Conservation (phyloP, 1,284 basidiomycete genomes). For the Sporisorium graminicola region DNA sequence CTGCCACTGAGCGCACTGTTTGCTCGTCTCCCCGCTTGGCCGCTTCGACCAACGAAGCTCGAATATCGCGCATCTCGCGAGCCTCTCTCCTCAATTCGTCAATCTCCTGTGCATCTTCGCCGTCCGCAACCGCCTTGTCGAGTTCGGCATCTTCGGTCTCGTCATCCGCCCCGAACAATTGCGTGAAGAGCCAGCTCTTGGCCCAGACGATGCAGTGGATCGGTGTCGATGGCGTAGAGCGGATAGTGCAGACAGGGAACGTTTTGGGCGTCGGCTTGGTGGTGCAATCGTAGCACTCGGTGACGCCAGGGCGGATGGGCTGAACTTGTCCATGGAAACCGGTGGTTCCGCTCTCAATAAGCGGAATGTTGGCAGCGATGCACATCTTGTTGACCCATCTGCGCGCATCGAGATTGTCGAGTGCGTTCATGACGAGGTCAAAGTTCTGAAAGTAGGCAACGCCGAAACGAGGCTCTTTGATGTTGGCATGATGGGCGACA, state of each 20-base stretch:
- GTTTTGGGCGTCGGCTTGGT: constrained; percentile 88
- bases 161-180: constrained; percentile 50
- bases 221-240: constrained; percentile 94
- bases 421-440: constrained; percentile 92
- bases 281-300: constrained; percentile 67
- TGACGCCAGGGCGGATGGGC: constrained; percentile 44
- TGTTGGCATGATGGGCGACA: constrained; percentile 90
- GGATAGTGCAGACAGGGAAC: constrained; percentile 97
- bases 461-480: constrained; percentile 93
- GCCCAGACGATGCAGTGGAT: constrained; percentile 99
- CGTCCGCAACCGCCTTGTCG: constrained; percentile 85
- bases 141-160: constrained; percentile 75
- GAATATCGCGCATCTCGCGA: constrained; percentile 84
- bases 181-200: constrained; percentile 90
- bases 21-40: constrained; percentile 20
- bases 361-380: constrained; percentile 86
- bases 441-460: constrained; percentile 89
- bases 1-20: constrained; percentile 75
- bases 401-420: constrained; percentile 80
- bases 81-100: constrained; percentile 89
- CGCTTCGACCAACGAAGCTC: constrained; percentile 71
- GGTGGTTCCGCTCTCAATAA: constrained; percentile 96
- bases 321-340: constrained; percentile 83
- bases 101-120: constrained; percentile 92
- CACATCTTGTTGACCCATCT: constrained; percentile 88